Evolutionary conservation across 257 asterid genomes (phyloP), one percentile per base, ranked within the genome.

Genomic region (Solanum chilense): DNA sequence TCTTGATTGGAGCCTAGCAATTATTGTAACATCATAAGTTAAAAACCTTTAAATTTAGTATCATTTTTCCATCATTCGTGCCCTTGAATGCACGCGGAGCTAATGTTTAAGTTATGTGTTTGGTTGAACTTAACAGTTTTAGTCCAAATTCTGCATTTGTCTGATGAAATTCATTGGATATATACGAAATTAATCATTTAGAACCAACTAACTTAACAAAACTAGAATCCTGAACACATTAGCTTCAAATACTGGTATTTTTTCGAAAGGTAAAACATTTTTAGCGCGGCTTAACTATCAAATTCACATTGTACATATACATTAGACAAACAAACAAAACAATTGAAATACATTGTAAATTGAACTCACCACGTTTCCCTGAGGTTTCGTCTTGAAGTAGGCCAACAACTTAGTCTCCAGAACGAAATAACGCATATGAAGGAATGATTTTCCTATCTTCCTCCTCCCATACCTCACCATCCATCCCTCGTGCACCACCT

Each of bases 391-490:
- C 94, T 96, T 96, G 93, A 95, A 96, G 86, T 94, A 96, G 81
- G 99, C 96, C 89, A 96, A 90, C 89, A 94, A 90, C 20, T 95
- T 93, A 87, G 92, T 88, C 92, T 95, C 98, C 0, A 95, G 97
- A 88, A 96, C 98, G 49, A 96, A 96, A 91, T 95, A 96, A 6
- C 99, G 93, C 98, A 94, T 94, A 89, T 96, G 99, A 85, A 96
- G 93, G 87, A 70, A 96, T 2, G 99, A 95, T 90, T 94, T 90
- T 60, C 99, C 99, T 83, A 95, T 95, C 91, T 94, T 95, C 92
- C 98, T 92, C 87, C 98, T 93, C 15, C 98, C 98, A 89, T 95
- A 95, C 91, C 99, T 93, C 93, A 95, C 99, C 98, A 95, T 92
- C 99, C 98, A 95, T 88, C 99, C 99, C 90, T 96, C 99, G 84